Percentiles rank a stretch among this genome's conserved stretches.
These are phyloP conservation scores for Chaetoceros muelleri DNA, from an alignment of 108 stramenopile species.

Conservation along the genomic window DNA sequence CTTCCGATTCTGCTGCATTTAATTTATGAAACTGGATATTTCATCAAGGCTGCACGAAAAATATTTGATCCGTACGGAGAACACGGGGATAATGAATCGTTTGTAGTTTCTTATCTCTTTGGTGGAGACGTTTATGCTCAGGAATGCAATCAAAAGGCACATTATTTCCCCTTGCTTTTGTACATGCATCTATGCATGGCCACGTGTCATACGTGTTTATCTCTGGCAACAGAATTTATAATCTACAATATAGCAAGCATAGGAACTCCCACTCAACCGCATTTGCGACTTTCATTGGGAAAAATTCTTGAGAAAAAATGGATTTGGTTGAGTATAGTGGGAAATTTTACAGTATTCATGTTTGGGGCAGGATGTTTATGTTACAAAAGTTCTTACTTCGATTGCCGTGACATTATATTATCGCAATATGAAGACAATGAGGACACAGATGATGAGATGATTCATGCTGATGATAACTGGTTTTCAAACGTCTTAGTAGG, in stretches of 20 bases:
- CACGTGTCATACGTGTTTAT: not conserved
- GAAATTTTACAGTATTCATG: slow-evolving; percentile 2
- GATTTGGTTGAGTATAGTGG: slow-evolving; percentile 5
- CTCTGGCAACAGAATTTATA: not conserved
- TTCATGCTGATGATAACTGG: too few relatives aligned
- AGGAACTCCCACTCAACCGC: slow-evolving; percentile 1
- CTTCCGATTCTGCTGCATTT: slow-evolving; percentile 12
- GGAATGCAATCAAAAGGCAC: not conserved
- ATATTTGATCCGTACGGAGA: too few relatives aligned
- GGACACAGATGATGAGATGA: slow-evolving; percentile 1
- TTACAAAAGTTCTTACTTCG: slow-evolving; percentile 1
- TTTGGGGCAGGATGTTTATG: not conserved
- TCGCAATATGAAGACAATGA: not conserved
- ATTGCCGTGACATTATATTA: slow-evolving; percentile 6
- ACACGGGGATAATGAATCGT: too few relatives aligned
- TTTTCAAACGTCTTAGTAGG: not conserved
- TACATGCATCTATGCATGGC: not conserved
- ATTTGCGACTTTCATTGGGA: not conserved
- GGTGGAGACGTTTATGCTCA: not conserved
- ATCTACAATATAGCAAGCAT: not conserved
- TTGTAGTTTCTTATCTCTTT: slow-evolving; percentile 5
- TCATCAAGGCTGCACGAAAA: slow-evolving; percentile 3
- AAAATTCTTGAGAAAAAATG: not conserved
- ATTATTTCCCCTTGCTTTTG: not conserved
- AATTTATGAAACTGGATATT: slow-evolving; percentile 14